These are phyloP conservation scores for Hypoxylon sp. DNA, from an alignment of 2,329 filamentous ascomycete genomes.

Conservation along the genomic window DNA sequence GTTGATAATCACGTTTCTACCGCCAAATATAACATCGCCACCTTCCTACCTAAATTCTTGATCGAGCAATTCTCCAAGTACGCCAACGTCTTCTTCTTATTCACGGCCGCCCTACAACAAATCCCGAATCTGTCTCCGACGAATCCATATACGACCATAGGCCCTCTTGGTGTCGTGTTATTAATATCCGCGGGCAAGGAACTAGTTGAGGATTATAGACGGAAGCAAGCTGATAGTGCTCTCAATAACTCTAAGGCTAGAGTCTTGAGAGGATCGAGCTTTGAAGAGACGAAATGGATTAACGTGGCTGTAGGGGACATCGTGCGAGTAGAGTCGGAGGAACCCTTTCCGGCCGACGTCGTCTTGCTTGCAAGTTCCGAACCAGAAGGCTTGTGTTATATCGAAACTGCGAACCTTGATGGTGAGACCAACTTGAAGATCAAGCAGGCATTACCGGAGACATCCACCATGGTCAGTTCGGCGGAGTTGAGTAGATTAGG, in stretches of 20 bases:
- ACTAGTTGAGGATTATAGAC: slow-evolving; percentile 90
- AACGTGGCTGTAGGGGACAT: slow-evolving; percentile 94
- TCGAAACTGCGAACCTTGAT: slow-evolving; percentile 97
- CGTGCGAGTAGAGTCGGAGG: slow-evolving; percentile 91
- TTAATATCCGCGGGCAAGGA: slow-evolving; percentile 97
- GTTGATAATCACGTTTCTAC: slow-evolving; percentile 98
- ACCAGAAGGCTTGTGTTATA: slow-evolving; percentile 97
- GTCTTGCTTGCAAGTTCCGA: slow-evolving; percentile 95
- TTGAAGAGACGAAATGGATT: slow-evolving; percentile 92
- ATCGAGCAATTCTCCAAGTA: slow-evolving; percentile 99
- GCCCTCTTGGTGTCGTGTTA: slow-evolving; percentile 89
- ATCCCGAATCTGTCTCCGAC: slow-evolving; percentile 96
- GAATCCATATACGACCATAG: slow-evolving; percentile 96
- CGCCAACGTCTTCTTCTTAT: slow-evolving; percentile 99
- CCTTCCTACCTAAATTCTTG: slow-evolving; percentile 96
- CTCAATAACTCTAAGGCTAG: slow-evolving; percentile 90
- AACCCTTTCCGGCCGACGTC: slow-evolving; percentile 94
- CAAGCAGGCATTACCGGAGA: slow-evolving; percentile 97
- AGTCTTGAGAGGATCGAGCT: slow-evolving; percentile 85
- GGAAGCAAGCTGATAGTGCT: slow-evolving; percentile 86
- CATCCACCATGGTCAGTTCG: slow-evolving; percentile 86
- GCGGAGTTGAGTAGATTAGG: slow-evolving; percentile 87
- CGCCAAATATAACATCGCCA: slow-evolving; percentile 94
- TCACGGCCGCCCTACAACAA: slow-evolving; percentile 94
- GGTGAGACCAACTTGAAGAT: slow-evolving; percentile 99